Evolutionary conservation across 169 alveolate species (phyloP), one percentile per base, ranked within the genome.

Genomic region (Cryptosporidium meleagridis): DNA sequence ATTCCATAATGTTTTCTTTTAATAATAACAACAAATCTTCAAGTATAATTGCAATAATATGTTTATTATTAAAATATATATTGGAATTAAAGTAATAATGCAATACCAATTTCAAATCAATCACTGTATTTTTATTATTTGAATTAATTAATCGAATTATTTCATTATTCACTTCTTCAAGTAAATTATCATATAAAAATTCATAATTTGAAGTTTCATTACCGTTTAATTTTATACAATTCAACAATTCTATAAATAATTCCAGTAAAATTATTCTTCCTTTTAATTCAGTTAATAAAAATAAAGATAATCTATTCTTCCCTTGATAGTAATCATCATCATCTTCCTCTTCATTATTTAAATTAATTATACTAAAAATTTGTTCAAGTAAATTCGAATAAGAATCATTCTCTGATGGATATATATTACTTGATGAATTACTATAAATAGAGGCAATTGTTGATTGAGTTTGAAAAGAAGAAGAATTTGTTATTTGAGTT

Each of bases 391-490:
- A 73, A 58, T 12, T 39, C 7, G 31, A 53, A 72, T 72, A 44
- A n/a, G 37, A 21, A 37, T 72, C 69, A 37, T 0, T 73, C 18
- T 65, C 72, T 29, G 8, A 1, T 21, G 51, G 26, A 55, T n/a
- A 26, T n/a, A 29, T 29, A 53, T 23, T 29, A 23, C 23, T 31
- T 16, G 48, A 48, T 44, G 16, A 33, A 73, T 51, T 55, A 21
- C 71, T 37, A 59, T 29, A 73, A 29, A 73, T 5, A 26, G 86
- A 73, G 4, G 86, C 16, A 39, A 73, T 73, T 37, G 86, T 73
- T 21, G 86, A 73, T 59, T 73, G 86, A 33, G 86, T 73, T 55
- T 55, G 71, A 16, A 73, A 73, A 1, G 86, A 73, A 26, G 86
- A 73, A 37, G 65, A 29, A 35, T 55, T 73, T 53, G 86, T 73